Percentiles rank a stretch among this genome's conserved stretches.
These are phyloP conservation scores for Coemansia sp. DNA, from an alignment of 192 early-diverging fungal genomes.

Conservation along the genomic window DNA sequence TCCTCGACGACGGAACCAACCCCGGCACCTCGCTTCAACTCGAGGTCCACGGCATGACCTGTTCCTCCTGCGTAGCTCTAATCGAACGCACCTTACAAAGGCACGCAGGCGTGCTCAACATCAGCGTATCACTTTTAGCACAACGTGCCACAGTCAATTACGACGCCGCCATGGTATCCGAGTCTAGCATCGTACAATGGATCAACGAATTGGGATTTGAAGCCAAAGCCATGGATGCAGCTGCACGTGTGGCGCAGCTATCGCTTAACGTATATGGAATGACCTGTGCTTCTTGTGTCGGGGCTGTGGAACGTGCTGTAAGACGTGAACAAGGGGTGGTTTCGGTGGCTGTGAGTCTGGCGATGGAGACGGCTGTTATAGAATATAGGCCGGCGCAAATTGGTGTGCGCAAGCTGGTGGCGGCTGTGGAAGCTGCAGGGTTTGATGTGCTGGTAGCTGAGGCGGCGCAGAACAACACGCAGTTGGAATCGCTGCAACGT, in stretches of 20 bases:
- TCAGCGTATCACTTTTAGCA: constrained; percentile 83
- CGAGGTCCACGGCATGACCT: constrained; percentile 92
- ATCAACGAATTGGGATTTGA: constrained; percentile 76
- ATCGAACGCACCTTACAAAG: constrained; percentile 72
- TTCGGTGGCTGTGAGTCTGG: constrained; percentile 70
- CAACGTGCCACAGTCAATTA: constrained; percentile 76
- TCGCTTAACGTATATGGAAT: constrained; percentile 93
- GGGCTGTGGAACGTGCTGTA: constrained; percentile 68
- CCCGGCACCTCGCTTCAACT: constrained; percentile 53
- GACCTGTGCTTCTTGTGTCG: constrained; percentile 81
- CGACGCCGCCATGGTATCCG: constrained; percentile 53
- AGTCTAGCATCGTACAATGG: constrained; percentile 58
- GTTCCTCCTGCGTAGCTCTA: constrained; percentile 85
- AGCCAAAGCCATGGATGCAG: constrained; percentile 59
- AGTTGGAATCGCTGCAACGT: constrained; percentile 84
- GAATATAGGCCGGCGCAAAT: constrained; percentile 64
- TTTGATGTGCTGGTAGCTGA: constrained; percentile 74
- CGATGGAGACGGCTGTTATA: constrained; percentile 72
- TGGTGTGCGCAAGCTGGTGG: constrained; percentile 79
- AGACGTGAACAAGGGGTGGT: constrained; percentile 50
- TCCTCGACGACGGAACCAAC: constrained; percentile 15
- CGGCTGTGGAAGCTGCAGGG: constrained; percentile 76
- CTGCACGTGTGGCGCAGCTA: constrained; percentile 51
- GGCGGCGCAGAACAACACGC: constrained; percentile 63
- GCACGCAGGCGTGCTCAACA: constrained; percentile 63